phyloP scores from a whole-genome alignment of 2,329 filamentous ascomycete species.

The Pseudogymnoascus sp. region DNA sequence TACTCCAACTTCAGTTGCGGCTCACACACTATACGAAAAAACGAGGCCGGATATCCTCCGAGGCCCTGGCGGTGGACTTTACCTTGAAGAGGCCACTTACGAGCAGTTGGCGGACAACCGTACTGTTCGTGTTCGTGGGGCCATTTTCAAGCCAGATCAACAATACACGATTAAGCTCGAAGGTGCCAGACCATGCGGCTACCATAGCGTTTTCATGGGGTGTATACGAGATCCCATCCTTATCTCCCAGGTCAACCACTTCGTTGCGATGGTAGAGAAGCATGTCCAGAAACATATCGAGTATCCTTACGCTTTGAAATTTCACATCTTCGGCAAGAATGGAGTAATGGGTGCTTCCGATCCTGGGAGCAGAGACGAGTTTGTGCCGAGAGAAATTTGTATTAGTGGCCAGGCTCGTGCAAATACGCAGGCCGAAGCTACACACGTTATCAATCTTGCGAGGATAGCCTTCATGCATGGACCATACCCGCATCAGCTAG shows the following conservation, averaged over 20 bases:
- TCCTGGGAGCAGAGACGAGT: conserved; percentile 12
- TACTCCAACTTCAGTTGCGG: conserved; percentile 41
- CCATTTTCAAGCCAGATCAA: conserved; percentile 10
- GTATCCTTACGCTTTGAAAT: no score
- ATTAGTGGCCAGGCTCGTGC: conserved; percentile 41
- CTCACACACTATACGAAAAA: conserved; percentile 49
- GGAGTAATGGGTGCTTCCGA: conserved; percentile 29
- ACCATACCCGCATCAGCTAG: conserved; percentile 42
- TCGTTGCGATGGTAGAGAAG: conserved; percentile 13
- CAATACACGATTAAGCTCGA: conserved; percentile 43
- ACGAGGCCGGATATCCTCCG: conserved; percentile 40
- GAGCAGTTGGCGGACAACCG: conserved; percentile 31
- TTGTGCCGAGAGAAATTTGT: conserved; percentile 34
- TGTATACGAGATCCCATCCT: conserved; percentile 39
- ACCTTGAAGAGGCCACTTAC: conserved; percentile 35
- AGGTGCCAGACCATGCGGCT: conserved; percentile 35
- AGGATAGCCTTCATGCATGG: conserved; percentile 38
- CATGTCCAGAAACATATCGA: no score
- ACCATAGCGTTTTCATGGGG: conserved; percentile 39
- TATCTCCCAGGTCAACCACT: conserved; percentile 32
- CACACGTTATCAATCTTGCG: conserved; percentile 33
- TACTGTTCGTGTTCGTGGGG: conserved; percentile 34
- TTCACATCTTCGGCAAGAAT: conserved; percentile 33
- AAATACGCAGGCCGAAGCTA: conserved; percentile 36
- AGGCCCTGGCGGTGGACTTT: conserved; percentile 42